Percentiles rank a stretch among this genome's conserved stretches.
These are phyloP conservation scores for Yamadazyma epiphylla DNA, from an alignment of 1,139 yeast species.

Conservation along the genomic window DNA sequence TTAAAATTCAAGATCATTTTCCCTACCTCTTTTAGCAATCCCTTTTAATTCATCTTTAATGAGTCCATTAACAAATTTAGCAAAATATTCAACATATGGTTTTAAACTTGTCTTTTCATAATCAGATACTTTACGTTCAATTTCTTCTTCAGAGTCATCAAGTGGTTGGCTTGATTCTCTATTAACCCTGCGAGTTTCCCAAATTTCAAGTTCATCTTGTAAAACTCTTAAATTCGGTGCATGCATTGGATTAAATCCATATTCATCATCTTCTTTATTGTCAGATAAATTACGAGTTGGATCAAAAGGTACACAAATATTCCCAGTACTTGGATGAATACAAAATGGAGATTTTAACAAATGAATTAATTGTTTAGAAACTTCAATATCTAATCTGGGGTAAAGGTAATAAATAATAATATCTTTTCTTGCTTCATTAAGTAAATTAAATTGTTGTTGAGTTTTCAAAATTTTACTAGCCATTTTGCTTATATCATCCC, in stretches of 20 bases:
- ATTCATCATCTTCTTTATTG: conserved; percentile 34
- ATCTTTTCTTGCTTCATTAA: conserved; percentile 79
- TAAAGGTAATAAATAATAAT: conserved; percentile 76
- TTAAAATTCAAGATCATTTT: conserved; percentile 29
- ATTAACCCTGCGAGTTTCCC: conserved; percentile 32
- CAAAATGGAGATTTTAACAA: conserved; percentile 97
- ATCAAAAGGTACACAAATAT: conserved; percentile 93
- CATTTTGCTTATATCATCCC: conserved; percentile 75
- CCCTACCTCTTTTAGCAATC: conserved; percentile 43
- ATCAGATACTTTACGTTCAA: conserved; percentile 27
- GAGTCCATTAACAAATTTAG: conserved; percentile 55
- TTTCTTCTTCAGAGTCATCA: conserved; percentile 21
- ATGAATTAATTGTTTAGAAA: conserved; percentile 85
- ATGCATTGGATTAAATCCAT: conserved; percentile 69
- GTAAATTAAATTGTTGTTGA: conserved; percentile 36
- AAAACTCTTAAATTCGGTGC: conserved; percentile 75
- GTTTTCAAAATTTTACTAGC: conserved; percentile 47
- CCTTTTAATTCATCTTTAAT: conserved; percentile 52
- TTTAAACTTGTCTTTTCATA: conserved; percentile 68
- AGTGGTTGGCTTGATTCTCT: conserved; percentile 23
- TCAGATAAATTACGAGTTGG: conserved; percentile 37
- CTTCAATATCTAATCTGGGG: conserved; percentile 92
- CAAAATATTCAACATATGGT: conserved; percentile 72
- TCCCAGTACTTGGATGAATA: conserved; percentile 96
- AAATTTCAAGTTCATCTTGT: conserved; percentile 50